Evolutionary conservation across 352 stramenopile species (phyloP).

Genomic region (Phytopythium vexans): DNA sequence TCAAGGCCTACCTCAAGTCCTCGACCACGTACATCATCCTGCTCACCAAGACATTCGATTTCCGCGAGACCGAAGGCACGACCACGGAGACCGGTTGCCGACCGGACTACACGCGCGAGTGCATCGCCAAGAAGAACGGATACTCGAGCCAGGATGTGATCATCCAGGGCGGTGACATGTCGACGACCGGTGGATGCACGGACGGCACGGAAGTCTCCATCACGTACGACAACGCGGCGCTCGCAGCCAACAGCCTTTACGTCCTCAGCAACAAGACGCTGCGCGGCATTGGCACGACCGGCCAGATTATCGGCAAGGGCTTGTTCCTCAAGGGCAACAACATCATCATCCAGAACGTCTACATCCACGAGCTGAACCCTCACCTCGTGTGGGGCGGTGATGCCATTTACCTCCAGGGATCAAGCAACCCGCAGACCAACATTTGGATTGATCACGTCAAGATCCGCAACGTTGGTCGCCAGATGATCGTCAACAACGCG

Average conservation of each 20-base stretch:
- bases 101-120: slow-evolving; percentile 25
- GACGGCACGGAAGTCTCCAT: slow-evolving; percentile 19
- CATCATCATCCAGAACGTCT: slow-evolving; percentile 48
- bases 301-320: slow-evolving; percentile 41
- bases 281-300: slow-evolving; percentile 30
- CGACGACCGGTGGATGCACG: slow-evolving; percentile 37
- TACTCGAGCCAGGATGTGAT: slow-evolving; percentile 45
- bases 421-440: slow-evolving; percentile 20
- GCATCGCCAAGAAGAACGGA: slow-evolving; percentile 38
- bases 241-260: slow-evolving; percentile 16
- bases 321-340: slow-evolving; percentile 30
- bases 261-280: slow-evolving; percentile 43
- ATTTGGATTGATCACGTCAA: slow-evolving; percentile 55
- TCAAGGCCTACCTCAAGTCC: slow-evolving; percentile 26
- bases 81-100: slow-evolving; percentile 28
- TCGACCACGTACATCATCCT: slow-evolving; percentile 23
- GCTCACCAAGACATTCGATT: slow-evolving; percentile 36
- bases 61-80: slow-evolving; percentile 28
- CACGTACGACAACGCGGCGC: slow-evolving; percentile 18
- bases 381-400: slow-evolving; percentile 34
- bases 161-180: slow-evolving; percentile 29
- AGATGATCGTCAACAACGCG: slow-evolving; percentile 40
- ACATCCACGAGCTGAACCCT: slow-evolving; percentile 52
- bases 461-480: slow-evolving; percentile 24
- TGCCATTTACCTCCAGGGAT: slow-evolving; percentile 23